Evolutionary conservation across 768 basidiomycete genomes (phyloP).

Genomic region (Atractiella rhizophila): DNA sequence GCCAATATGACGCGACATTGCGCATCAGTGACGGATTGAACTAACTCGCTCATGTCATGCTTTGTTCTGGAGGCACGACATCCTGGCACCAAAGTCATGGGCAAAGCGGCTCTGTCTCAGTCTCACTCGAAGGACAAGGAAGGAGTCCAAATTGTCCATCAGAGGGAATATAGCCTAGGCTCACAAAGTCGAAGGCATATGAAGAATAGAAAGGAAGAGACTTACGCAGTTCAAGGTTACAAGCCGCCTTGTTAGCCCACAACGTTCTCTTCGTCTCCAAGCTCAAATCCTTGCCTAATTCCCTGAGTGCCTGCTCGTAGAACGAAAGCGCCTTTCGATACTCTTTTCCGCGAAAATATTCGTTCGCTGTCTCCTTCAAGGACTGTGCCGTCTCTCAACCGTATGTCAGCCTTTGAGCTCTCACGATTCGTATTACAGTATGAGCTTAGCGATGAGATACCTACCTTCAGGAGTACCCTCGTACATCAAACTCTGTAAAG

Average conservation of each 20-base stretch:
- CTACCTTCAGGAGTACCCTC: constrained; percentile 85
- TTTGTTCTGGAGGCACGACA: too few relatives aligned
- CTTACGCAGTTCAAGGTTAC: constrained; percentile 66
- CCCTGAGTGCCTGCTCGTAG: constrained; percentile 72
- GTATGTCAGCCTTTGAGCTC: not conserved
- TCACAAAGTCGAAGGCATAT: not conserved
- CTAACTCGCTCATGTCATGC: too few relatives aligned
- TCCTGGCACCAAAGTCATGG: too few relatives aligned
- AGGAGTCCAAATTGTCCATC: not conserved
- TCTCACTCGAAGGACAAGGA: too few relatives aligned
- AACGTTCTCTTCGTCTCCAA: constrained; percentile 28
- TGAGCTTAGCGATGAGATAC: constrained; percentile 20
- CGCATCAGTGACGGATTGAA: too few relatives aligned
- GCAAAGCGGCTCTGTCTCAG: too few relatives aligned
- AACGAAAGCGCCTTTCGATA: constrained; percentile 68
- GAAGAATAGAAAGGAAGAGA: not conserved
- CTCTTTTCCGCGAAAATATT: constrained; percentile 66
- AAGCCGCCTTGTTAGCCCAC: constrained; percentile 71
- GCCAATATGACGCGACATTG: too few relatives aligned
- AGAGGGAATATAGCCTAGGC: not conserved
- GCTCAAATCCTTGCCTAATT: constrained; percentile 38
- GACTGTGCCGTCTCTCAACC: constrained; percentile 56
- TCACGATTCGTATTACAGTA: not conserved
- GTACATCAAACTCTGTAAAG: constrained; percentile 57
- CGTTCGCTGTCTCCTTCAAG: constrained; percentile 89